Percentiles rank a stretch among this genome's conserved stretches.
phyloP scores from a whole-genome alignment of 495 filamentous ascomycete species.

The Lasiosphaeria ovina region DNA sequence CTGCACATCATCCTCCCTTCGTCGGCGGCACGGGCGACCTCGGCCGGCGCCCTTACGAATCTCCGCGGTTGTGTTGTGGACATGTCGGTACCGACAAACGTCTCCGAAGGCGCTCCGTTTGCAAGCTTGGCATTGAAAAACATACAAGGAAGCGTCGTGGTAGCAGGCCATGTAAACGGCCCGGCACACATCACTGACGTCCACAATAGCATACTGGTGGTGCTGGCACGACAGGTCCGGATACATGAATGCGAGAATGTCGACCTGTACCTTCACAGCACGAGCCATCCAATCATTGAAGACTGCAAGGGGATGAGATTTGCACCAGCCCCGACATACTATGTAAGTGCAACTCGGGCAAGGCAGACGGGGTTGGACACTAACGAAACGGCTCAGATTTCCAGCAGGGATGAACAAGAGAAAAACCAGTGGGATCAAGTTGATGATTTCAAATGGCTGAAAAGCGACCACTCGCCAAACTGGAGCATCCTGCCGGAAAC shows the following conservation, averaged over 20 bases:
- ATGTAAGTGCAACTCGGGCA: constrained; percentile 51
- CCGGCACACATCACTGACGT: constrained; percentile 78
- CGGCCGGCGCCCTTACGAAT: constrained; percentile 71
- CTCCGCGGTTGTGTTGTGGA: constrained; percentile 73
- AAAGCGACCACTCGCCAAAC: constrained; percentile 79
- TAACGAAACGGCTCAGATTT: constrained; percentile 25
- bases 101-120: constrained; percentile 57
- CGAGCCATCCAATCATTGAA: constrained; percentile 89
- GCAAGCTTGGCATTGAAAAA: constrained; percentile 70
- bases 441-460: constrained; percentile 97
- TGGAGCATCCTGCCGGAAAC: constrained; percentile 69
- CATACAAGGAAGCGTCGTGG: constrained; percentile 64
- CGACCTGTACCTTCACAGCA: constrained; percentile 77
- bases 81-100: constrained; percentile 63
- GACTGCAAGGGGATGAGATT: constrained; percentile 78
- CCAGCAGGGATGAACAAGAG: constrained; percentile 31
- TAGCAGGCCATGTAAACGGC: constrained; percentile 75
- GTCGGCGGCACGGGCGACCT: constrained; percentile 62
- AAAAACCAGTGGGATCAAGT: constrained; percentile 81
- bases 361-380: background rate
- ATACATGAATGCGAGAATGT: constrained; percentile 83
- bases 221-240: constrained; percentile 77
- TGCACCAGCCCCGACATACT: constrained; percentile 64
- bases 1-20: constrained; percentile 73
- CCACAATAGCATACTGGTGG: constrained; percentile 69